Conservation (phyloP, 495 filamentous ascomycete species). For the Trichoderma gamsii region DNA sequence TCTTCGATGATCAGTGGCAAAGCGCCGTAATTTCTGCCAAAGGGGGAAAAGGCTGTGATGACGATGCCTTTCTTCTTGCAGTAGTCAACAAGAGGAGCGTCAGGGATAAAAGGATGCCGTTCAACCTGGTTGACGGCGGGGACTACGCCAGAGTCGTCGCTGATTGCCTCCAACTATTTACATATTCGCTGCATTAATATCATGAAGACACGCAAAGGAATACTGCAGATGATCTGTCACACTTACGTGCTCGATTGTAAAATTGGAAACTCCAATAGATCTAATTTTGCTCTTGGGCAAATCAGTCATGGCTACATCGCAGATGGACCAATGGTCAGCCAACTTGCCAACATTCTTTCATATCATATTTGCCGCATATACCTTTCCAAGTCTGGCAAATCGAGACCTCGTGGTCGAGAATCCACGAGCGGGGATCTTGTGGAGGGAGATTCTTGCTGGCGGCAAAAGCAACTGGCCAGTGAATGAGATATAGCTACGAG, state of each 20-base stretch:
- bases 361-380: not conserved
- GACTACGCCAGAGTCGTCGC: constrained; percentile 41
- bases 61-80: constrained; percentile 11
- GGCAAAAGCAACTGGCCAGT: constrained; percentile 19
- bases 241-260: constrained; percentile 37
- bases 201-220: not conserved
- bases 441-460: constrained; percentile 40
- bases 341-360: not conserved
- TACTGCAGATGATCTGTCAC: constrained; percentile 15
- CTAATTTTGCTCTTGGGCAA: constrained; percentile 47
- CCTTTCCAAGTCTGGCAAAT: constrained; percentile 49
- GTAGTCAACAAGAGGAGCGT: constrained; percentile 38
- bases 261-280: constrained; percentile 48
- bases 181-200: not conserved
- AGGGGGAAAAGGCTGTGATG: constrained; percentile 27
- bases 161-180: constrained; percentile 41
- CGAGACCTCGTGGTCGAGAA: constrained; percentile 42
- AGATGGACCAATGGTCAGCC: not conserved
- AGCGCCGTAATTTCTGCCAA: constrained; percentile 43
- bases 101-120: constrained; percentile 34
- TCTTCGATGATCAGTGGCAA: constrained; percentile 40
- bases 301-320: constrained; percentile 34
- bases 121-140: constrained; percentile 48
- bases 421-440: constrained; percentile 22
- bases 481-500: constrained; percentile 5